These are phyloP conservation scores for Falciphora oryzae DNA, from an alignment of 2,329 filamentous ascomycete species.

Conservation along the genomic window DNA sequence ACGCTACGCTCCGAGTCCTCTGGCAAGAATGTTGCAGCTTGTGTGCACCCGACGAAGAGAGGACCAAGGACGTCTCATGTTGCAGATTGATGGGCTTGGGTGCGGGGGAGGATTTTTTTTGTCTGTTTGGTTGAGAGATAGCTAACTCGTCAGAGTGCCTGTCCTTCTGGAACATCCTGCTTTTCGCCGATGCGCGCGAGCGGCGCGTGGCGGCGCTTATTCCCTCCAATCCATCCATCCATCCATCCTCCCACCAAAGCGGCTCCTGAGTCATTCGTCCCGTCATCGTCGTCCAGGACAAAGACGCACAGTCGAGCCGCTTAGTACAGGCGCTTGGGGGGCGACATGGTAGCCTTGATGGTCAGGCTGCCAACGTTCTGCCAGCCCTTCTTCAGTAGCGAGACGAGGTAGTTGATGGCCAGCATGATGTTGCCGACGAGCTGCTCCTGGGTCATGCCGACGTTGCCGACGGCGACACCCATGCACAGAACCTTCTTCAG, in stretches of 20 bases:
- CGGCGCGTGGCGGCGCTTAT: background rate
- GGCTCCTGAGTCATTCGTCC: background rate
- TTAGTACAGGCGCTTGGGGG: conserved; percentile 96
- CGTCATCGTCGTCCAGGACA: background rate
- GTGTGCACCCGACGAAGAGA: background rate
- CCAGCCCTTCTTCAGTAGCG: conserved; percentile 99
- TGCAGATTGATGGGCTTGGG: background rate
- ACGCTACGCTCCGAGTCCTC: too few species aligned
- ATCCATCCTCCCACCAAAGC: background rate
- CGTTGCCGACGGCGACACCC: conserved; percentile 40
- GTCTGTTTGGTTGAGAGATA: conserved; percentile 1
- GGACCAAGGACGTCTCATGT: background rate
- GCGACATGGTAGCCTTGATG: conserved; percentile 99
- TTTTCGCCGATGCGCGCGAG: too few species aligned
- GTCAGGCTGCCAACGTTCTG: conserved; percentile 99
- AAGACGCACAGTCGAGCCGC: background rate
- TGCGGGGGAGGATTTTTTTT: background rate
- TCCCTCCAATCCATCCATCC: background rate
- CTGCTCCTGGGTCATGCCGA: conserved; percentile 41
- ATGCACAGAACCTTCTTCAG: conserved; percentile 99
- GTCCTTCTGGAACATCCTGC: background rate
- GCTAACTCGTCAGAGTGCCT: background rate
- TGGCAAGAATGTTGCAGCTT: background rate
- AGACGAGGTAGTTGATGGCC: conserved; percentile 99
- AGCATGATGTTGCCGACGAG: conserved; percentile 99